These are phyloP conservation scores for Albifimbria verrucaria DNA, from an alignment of 2,329 filamentous ascomycete genomes.

Conservation along the genomic window DNA sequence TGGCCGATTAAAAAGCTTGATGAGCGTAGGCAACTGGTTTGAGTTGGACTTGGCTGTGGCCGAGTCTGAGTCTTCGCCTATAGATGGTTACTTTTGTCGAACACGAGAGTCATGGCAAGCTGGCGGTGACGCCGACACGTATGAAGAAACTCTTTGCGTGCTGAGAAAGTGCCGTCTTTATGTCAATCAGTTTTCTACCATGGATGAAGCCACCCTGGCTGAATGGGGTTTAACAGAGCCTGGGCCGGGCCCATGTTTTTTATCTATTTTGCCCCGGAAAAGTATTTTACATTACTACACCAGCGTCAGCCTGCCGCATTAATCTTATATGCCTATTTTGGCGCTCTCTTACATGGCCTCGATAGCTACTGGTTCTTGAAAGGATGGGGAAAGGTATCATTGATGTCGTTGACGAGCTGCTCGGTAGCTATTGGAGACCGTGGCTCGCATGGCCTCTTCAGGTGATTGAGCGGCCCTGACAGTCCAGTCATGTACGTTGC, in stretches of 20 bases:
- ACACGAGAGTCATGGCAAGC: slow-evolving; percentile 6
- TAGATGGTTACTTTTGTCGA: slow-evolving; percentile 7
- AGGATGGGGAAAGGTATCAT: slow-evolving; percentile 16
- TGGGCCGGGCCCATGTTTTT: slow-evolving; percentile 14
- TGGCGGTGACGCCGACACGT: slow-evolving; percentile 4
- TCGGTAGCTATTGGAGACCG: slow-evolving; percentile 14
- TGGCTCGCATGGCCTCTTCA: slow-evolving; percentile 10
- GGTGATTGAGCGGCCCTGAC: neutral
- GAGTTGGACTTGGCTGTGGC: slow-evolving; percentile 9
- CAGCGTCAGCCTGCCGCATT: slow-evolving; percentile 16
- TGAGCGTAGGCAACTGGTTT: slow-evolving; percentile 14
- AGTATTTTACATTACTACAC: slow-evolving; percentile 15
- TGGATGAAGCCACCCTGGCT: slow-evolving; percentile 3
- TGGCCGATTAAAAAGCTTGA: slow-evolving; percentile 5
- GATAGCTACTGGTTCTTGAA: slow-evolving; percentile 12
- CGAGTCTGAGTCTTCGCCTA: neutral
- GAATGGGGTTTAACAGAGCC: slow-evolving; percentile 12
- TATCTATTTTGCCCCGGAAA: slow-evolving; percentile 10
- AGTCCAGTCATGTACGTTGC: neutral
- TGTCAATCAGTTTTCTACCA: slow-evolving; percentile 10
- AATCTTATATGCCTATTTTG: slow-evolving; percentile 14
- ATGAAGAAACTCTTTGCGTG: slow-evolving; percentile 9
- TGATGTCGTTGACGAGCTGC: slow-evolving; percentile 11
- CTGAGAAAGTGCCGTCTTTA: slow-evolving; percentile 12
- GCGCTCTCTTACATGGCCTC: slow-evolving; percentile 9